Base-by-base conservation (phyloP, 2,329 filamentous ascomycete genomes). In the Pseudogymnoascus sp. region DNA sequence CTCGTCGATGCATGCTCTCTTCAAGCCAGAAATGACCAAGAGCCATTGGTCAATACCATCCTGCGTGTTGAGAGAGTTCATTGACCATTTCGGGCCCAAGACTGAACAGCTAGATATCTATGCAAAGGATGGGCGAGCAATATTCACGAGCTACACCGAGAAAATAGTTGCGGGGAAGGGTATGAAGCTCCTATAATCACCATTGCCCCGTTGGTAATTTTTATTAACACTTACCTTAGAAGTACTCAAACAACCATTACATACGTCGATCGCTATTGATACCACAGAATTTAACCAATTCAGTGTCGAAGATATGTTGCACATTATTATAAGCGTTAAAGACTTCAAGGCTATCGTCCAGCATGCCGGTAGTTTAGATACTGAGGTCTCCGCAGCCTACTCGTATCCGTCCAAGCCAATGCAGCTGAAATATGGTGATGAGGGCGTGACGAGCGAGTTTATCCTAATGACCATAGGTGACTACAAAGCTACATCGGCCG, bases 401-500 rank as follows among this genome's bases (percentile, higher is more conserved):
- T 91, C 89, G 1, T 75, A 81, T 23, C 88, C 89, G 3, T 82
- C 82, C 13, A 81, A 82, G 13, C 89, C 89, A 1, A 80, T 92
- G 69, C 86, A 90, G 67, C 79, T 92, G 61, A 82, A 78, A 45
- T 92, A 92, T 67, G 78, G 80, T 21, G 79, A 81, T 39, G 84
- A 86, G 61, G 87, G 85, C 33, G 77, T 92, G 30, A 74, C 82
- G 35, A 89, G 85, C 71, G 86, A 92, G 64, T 92, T 91, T 66
- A 86, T 90, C 41, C 79, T 92, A 62, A 92, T 91, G 88, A 92
- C 89, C 0, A 83, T 88, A 7, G 89, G 88, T 12, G 87, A 90
- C 65, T 77, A 63, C 13, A 67, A 68, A 59, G 65, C 61, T 15
- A 61, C 60, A 41, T 70, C 69, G 5, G 61, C 63, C 18, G 65